A percentile compares a stretch with the other conserved stretches of the same genome.
Conservation (phyloP, 805 yeast genomes). For the Kodamaea neixiangensis region DNA sequence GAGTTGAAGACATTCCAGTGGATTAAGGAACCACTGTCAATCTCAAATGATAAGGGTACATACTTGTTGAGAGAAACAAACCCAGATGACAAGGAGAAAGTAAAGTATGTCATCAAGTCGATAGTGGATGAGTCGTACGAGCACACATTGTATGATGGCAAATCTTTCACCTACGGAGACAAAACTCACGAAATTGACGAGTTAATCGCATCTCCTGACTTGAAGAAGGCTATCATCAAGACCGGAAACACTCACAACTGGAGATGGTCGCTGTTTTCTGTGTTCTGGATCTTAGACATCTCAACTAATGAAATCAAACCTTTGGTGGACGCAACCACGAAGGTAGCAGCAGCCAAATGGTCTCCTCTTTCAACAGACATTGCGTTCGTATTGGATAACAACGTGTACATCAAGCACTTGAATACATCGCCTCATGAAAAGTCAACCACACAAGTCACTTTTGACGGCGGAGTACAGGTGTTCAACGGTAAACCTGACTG, state of each 20-base stretch:
- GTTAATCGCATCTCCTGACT: slow-evolving; percentile 67
- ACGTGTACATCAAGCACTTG: slow-evolving; percentile 52
- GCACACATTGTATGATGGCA: slow-evolving; percentile 51
- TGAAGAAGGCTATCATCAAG: slow-evolving; percentile 56
- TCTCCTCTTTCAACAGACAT: slow-evolving; percentile 60
- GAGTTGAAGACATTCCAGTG: slow-evolving; percentile 62
- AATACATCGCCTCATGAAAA: slow-evolving; percentile 5
- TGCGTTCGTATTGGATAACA: slow-evolving; percentile 56
- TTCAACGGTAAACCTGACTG: slow-evolving; percentile 77
- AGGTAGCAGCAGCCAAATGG: slow-evolving; percentile 57
- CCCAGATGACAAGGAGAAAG: slow-evolving; percentile 38
- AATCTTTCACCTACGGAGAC: slow-evolving; percentile 43
- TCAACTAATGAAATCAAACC: slow-evolving; percentile 12
- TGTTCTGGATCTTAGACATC: slow-evolving; percentile 45
- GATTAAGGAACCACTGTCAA: slow-evolving; percentile 57
- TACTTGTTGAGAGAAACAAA: slow-evolving; percentile 44
- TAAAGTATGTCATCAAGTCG: slow-evolving; percentile 57
- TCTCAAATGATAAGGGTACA: slow-evolving; percentile 61
- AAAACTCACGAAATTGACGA: slow-evolving; percentile 48
- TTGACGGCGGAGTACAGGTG: slow-evolving; percentile 53
- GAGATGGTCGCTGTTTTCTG: slow-evolving; percentile 51
- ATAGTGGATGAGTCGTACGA: slow-evolving; percentile 47
- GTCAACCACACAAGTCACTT: slow-evolving; percentile 37
- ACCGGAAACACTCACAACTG: slow-evolving; percentile 63
- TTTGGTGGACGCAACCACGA: slow-evolving; percentile 15